Conservation (phyloP, 257 asterid species). For the Przewalskia tangutica region DNA sequence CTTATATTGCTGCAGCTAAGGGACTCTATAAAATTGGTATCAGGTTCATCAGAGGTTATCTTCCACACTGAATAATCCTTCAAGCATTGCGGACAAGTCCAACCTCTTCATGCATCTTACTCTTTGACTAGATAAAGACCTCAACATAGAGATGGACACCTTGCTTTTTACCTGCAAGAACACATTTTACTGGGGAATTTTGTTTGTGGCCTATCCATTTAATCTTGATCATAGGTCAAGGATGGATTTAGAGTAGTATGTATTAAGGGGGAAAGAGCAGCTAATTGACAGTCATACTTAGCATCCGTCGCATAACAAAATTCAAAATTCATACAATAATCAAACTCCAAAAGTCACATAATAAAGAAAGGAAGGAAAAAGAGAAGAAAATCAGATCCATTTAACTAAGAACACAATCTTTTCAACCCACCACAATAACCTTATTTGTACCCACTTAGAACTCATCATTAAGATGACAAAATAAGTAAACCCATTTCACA, state of each 20-base stretch:
- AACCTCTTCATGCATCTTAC: slow-evolving; percentile 1
- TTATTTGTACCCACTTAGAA: not conserved
- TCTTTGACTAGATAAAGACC: not conserved
- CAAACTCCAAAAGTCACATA: not conserved
- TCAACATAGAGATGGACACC: not conserved
- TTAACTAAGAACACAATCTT: not conserved
- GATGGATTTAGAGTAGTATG: not conserved
- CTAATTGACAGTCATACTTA: not conserved
- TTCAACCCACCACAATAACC: not conserved
- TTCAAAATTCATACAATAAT: not conserved
- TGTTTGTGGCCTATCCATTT: not conserved
- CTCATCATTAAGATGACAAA: not conserved
- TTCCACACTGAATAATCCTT: slow-evolving; percentile 4
- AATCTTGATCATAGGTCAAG: not conserved
- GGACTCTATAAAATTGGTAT: not conserved
- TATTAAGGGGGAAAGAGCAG: not conserved
- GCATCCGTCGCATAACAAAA: not conserved
- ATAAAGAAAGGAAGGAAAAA: not conserved
- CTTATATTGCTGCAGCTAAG: not conserved
- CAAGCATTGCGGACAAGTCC: not conserved
- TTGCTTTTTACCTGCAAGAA: not conserved
- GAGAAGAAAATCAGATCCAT: not conserved
- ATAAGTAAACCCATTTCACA: not conserved
- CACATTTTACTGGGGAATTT: not conserved
- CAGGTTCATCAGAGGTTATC: not conserved